Evolutionary conservation across 768 basidiomycete species (phyloP).

Genomic region (Nidula microcarpa): DNA sequence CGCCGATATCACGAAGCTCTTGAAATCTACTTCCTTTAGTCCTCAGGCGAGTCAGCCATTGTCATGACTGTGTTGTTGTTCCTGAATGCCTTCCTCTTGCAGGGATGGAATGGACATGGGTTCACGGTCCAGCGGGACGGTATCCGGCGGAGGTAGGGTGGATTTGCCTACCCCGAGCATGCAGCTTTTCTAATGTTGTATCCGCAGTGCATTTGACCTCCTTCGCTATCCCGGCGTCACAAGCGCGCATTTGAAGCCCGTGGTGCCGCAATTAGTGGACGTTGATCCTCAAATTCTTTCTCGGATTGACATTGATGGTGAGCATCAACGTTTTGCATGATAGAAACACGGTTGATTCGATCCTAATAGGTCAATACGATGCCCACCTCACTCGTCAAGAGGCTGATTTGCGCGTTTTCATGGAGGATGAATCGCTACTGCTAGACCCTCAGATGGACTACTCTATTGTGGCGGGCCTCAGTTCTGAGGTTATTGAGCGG

Average conservation of each 20-base stretch:
- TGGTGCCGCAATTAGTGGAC: constrained; percentile 46
- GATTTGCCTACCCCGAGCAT: too few species aligned
- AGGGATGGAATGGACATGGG: constrained; percentile 39
- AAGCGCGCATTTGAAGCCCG: constrained; percentile 31
- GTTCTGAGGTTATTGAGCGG: constrained; percentile 70
- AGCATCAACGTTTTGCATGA: constrained; percentile 7
- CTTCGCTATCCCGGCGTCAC: constrained; percentile 57
- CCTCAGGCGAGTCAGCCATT: constrained; percentile 30
- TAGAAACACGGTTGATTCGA: neutral
- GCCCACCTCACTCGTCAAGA: constrained; percentile 67
- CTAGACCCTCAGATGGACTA: constrained; percentile 77
- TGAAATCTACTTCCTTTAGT: constrained; percentile 33
- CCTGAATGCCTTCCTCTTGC: neutral
- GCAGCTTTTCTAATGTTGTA: too few species aligned
- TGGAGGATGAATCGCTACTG: constrained; percentile 68
- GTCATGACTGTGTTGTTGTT: neutral
- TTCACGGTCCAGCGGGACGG: constrained; percentile 45
- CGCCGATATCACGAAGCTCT: constrained; percentile 25
- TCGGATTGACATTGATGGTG: constrained; percentile 73
- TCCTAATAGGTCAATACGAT: constrained; percentile 53
- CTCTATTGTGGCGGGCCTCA: constrained; percentile 57
- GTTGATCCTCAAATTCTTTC: constrained; percentile 50
- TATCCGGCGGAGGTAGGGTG: constrained; percentile 31
- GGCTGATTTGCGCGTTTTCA: constrained; percentile 71
- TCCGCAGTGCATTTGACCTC: constrained; percentile 68